phyloP scores from a whole-genome alignment of 495 filamentous ascomycete genomes.

The Neurospora sp. region DNA sequence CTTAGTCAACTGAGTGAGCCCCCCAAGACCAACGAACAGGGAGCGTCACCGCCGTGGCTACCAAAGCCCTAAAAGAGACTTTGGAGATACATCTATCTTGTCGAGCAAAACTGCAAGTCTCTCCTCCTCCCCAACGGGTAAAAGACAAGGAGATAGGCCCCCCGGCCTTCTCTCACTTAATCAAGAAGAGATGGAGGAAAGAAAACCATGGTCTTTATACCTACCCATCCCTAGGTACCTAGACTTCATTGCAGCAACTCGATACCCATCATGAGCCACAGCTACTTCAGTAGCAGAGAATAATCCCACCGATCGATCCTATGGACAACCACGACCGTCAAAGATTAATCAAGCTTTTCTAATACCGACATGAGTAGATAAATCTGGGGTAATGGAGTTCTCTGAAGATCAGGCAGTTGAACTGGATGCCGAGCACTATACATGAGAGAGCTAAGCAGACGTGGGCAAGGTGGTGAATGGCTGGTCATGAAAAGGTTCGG shows the following conservation, averaged over 20 bases:
- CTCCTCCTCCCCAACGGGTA: too few species aligned
- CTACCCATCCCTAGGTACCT: background rate
- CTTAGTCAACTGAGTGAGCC: slow-evolving; percentile 22
- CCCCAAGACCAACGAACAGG: background rate
- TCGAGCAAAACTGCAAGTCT: too few species aligned
- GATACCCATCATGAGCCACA: background rate
- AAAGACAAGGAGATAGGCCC: too few species aligned
- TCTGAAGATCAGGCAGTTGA: background rate
- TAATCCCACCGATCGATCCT: background rate
- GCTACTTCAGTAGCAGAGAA: background rate
- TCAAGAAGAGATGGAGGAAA: background rate
- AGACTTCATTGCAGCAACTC: background rate
- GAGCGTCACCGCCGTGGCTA: background rate
- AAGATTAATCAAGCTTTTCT: background rate
- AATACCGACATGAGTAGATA: background rate
- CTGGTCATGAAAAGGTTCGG: background rate
- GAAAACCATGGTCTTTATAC: background rate
- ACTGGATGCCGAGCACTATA: background rate
- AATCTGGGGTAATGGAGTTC: background rate
- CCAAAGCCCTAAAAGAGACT: too few species aligned
- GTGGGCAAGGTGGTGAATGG: background rate
- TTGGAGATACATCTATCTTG: too few species aligned
- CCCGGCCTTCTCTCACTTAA: too few species aligned
- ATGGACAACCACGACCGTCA: background rate
- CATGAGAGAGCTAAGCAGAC: background rate